These are phyloP conservation scores for Colletotrichum endophyticum DNA, from an alignment of 2,329 filamentous ascomycete genomes.

Conservation along the genomic window DNA sequence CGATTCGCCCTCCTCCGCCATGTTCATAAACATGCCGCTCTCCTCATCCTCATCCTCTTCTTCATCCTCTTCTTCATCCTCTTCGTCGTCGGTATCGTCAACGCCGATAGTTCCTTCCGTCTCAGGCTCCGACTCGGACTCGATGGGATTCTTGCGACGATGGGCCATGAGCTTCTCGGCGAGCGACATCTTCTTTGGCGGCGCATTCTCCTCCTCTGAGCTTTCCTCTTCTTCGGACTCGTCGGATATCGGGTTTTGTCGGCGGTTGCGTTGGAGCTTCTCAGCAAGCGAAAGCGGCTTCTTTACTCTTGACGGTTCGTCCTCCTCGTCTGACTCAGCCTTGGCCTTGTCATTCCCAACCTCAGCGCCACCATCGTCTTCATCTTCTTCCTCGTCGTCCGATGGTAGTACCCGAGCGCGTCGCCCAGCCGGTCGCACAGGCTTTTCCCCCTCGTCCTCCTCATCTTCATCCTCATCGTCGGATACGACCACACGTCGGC, in stretches of 20 bases:
- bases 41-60: constrained; percentile 24
- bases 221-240: constrained; percentile 1
- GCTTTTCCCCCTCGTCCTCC: background rate
- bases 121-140: constrained; percentile 22
- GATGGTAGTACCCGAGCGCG: constrained; percentile 1
- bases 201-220: constrained; percentile 15
- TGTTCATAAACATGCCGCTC: constrained; percentile 31
- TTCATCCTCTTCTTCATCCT: constrained; percentile 24
- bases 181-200: constrained; percentile 23
- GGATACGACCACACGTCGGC: constrained; percentile 14
- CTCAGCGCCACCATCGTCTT: constrained; percentile 10
- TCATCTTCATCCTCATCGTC: constrained; percentile 25
- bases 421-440: background rate
- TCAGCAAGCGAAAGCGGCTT: background rate
- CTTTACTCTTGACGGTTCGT: background rate
- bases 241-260: background rate
- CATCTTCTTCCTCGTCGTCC: constrained; percentile 12
- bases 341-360: background rate
- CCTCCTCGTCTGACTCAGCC: background rate
- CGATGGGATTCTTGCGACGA: constrained; percentile 22
- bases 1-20: constrained; percentile 34
- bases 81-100: constrained; percentile 12
- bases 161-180: constrained; percentile 25
- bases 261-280: constrained; percentile 7
- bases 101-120: constrained; percentile 25